Conservation (phyloP, 768 basidiomycete species). For the Candolleomyces efflorescens region DNA sequence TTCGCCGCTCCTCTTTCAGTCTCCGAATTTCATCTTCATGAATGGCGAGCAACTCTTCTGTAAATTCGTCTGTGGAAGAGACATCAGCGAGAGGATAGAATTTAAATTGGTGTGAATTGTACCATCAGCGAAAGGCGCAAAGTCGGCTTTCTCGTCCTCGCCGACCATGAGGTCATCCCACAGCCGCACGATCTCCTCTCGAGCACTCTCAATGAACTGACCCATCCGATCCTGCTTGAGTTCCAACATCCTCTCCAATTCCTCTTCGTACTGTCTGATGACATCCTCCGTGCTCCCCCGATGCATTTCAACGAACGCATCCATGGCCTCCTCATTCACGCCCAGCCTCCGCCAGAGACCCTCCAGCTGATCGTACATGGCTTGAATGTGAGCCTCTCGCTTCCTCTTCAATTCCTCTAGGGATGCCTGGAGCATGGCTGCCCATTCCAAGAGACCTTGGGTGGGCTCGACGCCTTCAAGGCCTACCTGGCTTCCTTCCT, state of each 20-base stretch:
- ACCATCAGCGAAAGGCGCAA: conserved; percentile 84
- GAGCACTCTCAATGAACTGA: conserved; percentile 75
- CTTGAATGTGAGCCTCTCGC: conserved; percentile 83
- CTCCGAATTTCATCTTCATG: conserved; percentile 84
- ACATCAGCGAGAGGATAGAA: conserved; percentile 4
- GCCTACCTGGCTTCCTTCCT: conserved; percentile 39
- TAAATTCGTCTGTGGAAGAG: conserved; percentile 64
- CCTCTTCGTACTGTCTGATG: conserved; percentile 81
- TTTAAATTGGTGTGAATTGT: conserved; percentile 15
- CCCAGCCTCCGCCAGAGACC: conserved; percentile 87
- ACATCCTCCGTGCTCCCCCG: conserved; percentile 77
- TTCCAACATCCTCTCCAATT: conserved; percentile 86
- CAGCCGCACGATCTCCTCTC: conserved; percentile 73
- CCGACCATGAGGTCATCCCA: conserved; percentile 88
- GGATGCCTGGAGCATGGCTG: conserved; percentile 47
- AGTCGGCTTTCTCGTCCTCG: conserved; percentile 76
- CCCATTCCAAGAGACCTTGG: conserved; percentile 69
- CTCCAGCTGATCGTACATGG: conserved; percentile 92
- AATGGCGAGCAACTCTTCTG: conserved; percentile 78
- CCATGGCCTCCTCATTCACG: conserved; percentile 74
- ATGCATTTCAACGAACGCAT: conserved; percentile 86
- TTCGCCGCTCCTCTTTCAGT: conserved; percentile 77
- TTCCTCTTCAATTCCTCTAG: conserved; percentile 71
- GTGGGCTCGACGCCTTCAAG: conserved; percentile 81
- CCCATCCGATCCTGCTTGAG: conserved; percentile 86